A percentile compares a stretch with the other conserved stretches of the same genome.
These are phyloP conservation scores for Penicillium coprophilum DNA, from an alignment of 495 filamentous ascomycete species.

Conservation along the genomic window DNA sequence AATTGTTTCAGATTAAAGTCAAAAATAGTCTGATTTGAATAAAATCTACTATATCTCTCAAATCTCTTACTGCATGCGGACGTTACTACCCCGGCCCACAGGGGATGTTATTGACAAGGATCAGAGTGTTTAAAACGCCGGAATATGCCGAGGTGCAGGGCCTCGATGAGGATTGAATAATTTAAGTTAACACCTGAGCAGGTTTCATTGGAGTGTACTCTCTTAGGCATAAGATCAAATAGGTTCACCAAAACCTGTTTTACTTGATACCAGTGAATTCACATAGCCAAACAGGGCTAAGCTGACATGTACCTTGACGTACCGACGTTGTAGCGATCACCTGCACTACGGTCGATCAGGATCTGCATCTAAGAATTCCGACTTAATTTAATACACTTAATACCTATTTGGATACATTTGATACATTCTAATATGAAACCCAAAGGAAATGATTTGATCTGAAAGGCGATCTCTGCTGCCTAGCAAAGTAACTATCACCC, in stretches of 20 bases:
- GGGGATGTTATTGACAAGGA: constrained; percentile 4
- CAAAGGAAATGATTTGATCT: too few species aligned
- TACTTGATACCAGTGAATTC: neutral
- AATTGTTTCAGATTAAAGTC: constrained; percentile 11
- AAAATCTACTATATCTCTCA: neutral
- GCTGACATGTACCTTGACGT: constrained; percentile 18
- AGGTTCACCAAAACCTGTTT: constrained; percentile 2
- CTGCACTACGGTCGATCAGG: constrained; percentile 28
- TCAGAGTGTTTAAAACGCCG: constrained; percentile 18
- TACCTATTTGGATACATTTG: too few species aligned
- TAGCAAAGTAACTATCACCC: too few species aligned
- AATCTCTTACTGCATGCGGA: constrained; percentile 6
- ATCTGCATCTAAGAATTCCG: constrained; percentile 18
- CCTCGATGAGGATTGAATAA: constrained; percentile 7
- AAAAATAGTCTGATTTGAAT: constrained; percentile 3
- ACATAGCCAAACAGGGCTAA: constrained; percentile 23
- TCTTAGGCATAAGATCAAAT: neutral
- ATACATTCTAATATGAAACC: too few species aligned
- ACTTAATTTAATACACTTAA: constrained; percentile 1
- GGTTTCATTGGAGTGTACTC: neutral
- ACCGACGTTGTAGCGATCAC: constrained; percentile 21
- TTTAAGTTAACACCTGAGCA: constrained; percentile 4
- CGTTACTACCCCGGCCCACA: neutral
- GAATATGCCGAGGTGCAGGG: constrained; percentile 28
- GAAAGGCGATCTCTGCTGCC: constrained; percentile 8